Percentiles rank a stretch among this genome's conserved stretches.
These are phyloP conservation scores for Erysimum pusillum DNA, from an alignment of 441 rosid genomes.

Conservation along the genomic window DNA sequence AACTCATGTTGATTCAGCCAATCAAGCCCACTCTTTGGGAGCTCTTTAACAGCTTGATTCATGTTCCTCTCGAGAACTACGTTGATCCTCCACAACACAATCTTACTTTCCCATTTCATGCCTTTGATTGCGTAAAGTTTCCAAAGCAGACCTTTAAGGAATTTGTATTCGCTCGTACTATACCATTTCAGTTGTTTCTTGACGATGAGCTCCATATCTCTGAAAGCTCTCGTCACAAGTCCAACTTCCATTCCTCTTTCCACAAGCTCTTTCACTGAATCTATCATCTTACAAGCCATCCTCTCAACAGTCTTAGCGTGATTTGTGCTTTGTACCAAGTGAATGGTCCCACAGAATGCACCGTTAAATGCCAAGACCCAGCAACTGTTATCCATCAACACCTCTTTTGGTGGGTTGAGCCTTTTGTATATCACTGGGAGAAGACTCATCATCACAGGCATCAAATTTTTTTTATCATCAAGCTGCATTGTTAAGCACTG, in stretches of 20 bases:
- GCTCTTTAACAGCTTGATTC: no score
- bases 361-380: no score
- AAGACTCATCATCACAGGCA: no score
- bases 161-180: not conserved
- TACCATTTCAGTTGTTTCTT: conserved; percentile 31
- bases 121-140: not conserved
- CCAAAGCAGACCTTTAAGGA: conserved; percentile 1
- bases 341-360: no score
- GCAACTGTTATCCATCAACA: no score
- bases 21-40: not conserved
- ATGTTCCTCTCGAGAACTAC: not conserved
- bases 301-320: no score
- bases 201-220: conserved; percentile 26
- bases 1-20: conserved; percentile 23
- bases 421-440: no score
- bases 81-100: conserved; percentile 35
- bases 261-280: conserved; percentile 39
- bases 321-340: no score
- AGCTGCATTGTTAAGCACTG: no score
- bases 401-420: no score
- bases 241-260: conserved; percentile 43
- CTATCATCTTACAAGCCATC: conserved; percentile 9
- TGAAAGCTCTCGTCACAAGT: conserved; percentile 37
- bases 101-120: conserved; percentile 26
- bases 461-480: no score